Conservation (phyloP, 1,284 basidiomycete species). For the Tilletiaria anomala region DNA sequence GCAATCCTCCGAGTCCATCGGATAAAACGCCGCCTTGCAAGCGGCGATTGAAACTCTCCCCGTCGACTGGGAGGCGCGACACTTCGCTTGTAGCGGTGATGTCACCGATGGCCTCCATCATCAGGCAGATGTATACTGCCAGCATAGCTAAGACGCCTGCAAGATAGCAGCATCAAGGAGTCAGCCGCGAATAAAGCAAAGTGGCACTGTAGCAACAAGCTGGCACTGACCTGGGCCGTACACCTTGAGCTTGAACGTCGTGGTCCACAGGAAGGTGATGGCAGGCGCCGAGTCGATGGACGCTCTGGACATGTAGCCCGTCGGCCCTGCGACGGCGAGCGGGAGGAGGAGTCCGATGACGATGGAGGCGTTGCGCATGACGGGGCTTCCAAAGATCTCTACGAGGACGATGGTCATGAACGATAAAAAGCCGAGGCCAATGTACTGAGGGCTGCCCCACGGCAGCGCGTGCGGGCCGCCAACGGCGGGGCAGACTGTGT, state of each 20-base stretch:
- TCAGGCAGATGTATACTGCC: conserved; percentile 52
- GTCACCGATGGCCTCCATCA: conserved; percentile 74
- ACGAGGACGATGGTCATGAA: conserved; percentile 59
- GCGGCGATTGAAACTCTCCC: conserved; percentile 52
- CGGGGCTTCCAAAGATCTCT: conserved; percentile 60
- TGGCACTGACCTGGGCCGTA: too few relatives aligned
- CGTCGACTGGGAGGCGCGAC: conserved; percentile 47
- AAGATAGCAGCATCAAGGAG: too few relatives aligned
- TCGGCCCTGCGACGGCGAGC: conserved; percentile 18
- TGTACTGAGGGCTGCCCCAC: conserved; percentile 67
- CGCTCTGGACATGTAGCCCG: conserved; percentile 15
- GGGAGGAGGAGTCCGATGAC: conserved; percentile 36
- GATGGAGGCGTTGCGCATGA: conserved; percentile 53
- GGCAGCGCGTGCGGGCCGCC: conserved; percentile 45
- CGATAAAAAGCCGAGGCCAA: conserved; percentile 69
- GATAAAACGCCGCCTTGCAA: conserved; percentile 73
- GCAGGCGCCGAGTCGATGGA: conserved; percentile 15
- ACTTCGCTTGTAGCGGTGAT: conserved; percentile 72
- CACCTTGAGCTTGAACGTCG: conserved; percentile 61
- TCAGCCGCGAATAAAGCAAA: too few relatives aligned
- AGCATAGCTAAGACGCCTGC: conserved; percentile 70
- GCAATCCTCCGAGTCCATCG: conserved; percentile 49
- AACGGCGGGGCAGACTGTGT: conserved; percentile 47
- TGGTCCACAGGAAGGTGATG: conserved; percentile 47
- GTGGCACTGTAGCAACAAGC: too few relatives aligned